A percentile compares a stretch with the other conserved stretches of the same genome.
Conservation (phyloP, 2,329 filamentous ascomycete species). For the Penicillium sp. region DNA sequence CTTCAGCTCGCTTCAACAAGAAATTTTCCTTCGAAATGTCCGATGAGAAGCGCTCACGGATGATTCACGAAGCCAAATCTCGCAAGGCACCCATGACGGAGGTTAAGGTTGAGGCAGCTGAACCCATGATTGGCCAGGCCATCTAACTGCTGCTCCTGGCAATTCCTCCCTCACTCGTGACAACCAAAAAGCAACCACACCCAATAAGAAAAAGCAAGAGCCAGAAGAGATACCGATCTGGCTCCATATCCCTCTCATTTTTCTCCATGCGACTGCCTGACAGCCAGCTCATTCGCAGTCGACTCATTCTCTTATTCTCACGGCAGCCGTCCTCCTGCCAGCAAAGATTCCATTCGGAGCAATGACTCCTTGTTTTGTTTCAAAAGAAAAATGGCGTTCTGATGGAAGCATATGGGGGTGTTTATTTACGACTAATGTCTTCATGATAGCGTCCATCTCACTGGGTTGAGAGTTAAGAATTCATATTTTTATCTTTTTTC, state of each 20-base stretch:
- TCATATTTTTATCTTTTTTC: not conserved
- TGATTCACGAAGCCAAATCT: constrained; percentile 48
- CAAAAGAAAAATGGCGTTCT: constrained; percentile 3
- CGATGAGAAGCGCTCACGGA: constrained; percentile 47
- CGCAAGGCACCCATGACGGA: constrained; percentile 32
- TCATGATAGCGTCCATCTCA: constrained; percentile 7
- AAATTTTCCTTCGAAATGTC: constrained; percentile 45
- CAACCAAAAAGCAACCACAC: not conserved
- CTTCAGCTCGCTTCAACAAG: constrained; percentile 32
- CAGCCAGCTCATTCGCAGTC: not conserved
- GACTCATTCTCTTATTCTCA: not conserved
- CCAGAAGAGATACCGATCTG: not conserved
- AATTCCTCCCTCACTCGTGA: not conserved
- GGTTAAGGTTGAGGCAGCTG: constrained; percentile 10
- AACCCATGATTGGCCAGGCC: constrained; percentile 1
- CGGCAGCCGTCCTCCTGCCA: constrained; percentile 8
- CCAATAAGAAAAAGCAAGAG: not conserved
- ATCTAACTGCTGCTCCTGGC: not conserved
- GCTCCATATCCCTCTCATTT: not conserved
- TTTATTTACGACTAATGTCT: constrained; percentile 12
- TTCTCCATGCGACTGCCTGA: not conserved
- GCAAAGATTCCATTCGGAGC: not conserved
- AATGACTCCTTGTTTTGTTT: not conserved
- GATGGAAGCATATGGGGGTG: constrained; percentile 10
- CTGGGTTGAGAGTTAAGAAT: not conserved